These are phyloP conservation scores for Sporobolomyces pararoseus DNA, from an alignment of 768 basidiomycete species.

Conservation along the genomic window DNA sequence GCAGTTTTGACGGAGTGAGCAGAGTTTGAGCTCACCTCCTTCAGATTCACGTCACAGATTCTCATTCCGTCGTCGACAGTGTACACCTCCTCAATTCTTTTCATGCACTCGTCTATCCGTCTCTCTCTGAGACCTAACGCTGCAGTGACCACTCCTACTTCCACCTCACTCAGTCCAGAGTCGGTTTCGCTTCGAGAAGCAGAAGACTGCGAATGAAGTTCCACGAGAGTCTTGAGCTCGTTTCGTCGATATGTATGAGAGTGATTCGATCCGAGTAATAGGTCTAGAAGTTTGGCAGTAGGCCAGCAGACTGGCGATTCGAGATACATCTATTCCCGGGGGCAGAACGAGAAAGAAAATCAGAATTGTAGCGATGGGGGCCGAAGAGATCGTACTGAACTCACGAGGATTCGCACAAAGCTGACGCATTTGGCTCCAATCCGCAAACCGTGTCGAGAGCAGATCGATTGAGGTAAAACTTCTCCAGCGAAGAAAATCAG, in stretches of 20 bases:
- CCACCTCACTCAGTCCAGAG: conserved; percentile 1
- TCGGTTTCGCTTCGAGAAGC: neutral
- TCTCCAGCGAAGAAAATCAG: conserved; percentile 53
- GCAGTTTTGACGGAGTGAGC: neutral
- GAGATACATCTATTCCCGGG: conserved; percentile 39
- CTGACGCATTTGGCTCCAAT: conserved; percentile 76
- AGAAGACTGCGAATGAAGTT: conserved; percentile 46
- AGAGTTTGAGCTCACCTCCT: conserved; percentile 2
- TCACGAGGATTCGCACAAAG: conserved; percentile 60
- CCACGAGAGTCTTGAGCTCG: conserved; percentile 52
- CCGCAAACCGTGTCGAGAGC: conserved; percentile 68
- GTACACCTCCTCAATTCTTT: neutral
- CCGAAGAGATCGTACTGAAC: no score
- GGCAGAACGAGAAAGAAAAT: no score
- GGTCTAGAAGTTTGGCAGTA: conserved; percentile 68
- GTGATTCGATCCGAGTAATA: conserved; percentile 68
- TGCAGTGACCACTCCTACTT: neutral
- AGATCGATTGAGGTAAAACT: conserved; percentile 59
- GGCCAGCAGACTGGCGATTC: conserved; percentile 65
- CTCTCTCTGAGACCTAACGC: neutral
- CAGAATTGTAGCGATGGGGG: no score
- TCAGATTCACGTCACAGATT: conserved; percentile 22
- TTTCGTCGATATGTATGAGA: conserved; percentile 47
- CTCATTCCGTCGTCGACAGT: conserved; percentile 7
- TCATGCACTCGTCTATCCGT: neutral